These are phyloP conservation scores for Delonix regia DNA, from an alignment of 306 rosid genomes.

Conservation along the genomic window DNA sequence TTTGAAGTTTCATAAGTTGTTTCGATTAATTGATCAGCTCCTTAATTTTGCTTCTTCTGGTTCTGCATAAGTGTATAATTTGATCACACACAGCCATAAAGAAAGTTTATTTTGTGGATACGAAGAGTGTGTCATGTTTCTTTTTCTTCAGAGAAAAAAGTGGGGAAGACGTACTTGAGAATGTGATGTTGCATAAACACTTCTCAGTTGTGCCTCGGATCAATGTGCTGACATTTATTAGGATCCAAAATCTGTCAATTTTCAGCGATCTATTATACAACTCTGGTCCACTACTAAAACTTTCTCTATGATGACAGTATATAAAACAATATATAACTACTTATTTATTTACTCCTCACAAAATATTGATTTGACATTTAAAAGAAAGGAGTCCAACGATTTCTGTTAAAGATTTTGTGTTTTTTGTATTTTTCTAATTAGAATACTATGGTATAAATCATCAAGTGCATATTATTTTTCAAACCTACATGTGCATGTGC, in stretches of 20 bases:
- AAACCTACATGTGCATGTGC: not conserved
- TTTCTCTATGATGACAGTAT: not conserved
- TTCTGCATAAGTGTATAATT: conserved; percentile 19
- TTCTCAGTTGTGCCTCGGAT: not conserved
- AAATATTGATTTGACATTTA: not conserved
- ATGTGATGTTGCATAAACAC: conserved; percentile 7
- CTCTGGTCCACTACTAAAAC: not conserved
- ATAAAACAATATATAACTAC: not conserved
- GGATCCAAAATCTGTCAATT: not conserved
- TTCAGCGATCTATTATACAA: not conserved
- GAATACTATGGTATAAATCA: not conserved
- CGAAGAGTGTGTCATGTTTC: conserved; percentile 20
- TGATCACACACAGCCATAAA: conserved; percentile 24
- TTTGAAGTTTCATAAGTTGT: not conserved
- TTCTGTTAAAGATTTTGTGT: not conserved
- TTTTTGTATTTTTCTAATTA: too few relatives aligned
- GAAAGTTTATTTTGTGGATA: conserved; percentile 32
- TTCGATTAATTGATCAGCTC: not conserved
- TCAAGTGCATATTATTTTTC: not conserved
- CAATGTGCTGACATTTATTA: not conserved
- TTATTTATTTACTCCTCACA: not conserved
- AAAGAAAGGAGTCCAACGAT: not conserved
- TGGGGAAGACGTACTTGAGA: conserved; percentile 26
- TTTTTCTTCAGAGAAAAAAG: conserved; percentile 20
- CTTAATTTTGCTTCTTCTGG: conserved; percentile 16